A percentile compares a stretch with the other conserved stretches of the same genome.
Conservation (phyloP, 768 basidiomycete genomes). For the Lyophyllum decastes region DNA sequence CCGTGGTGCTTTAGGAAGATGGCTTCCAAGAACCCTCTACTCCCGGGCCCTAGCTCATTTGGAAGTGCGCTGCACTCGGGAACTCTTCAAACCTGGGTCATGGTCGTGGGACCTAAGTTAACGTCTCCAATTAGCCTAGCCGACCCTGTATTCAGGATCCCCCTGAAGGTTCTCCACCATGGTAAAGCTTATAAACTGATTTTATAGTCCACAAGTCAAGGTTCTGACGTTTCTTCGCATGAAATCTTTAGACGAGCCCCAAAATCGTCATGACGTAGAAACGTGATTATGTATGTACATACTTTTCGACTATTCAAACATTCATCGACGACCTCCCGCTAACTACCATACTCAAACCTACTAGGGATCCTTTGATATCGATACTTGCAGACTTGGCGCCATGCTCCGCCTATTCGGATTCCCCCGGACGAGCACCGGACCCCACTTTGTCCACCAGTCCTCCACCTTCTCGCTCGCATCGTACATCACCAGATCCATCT, state of each 20-base stretch:
- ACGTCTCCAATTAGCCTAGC: not conserved
- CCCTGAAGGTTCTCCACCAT: not conserved
- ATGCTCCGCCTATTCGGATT: conserved; percentile 15
- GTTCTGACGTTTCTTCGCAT: not conserved
- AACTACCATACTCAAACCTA: not conserved
- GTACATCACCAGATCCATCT: conserved; percentile 50
- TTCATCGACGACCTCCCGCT: not conserved
- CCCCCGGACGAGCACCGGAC: conserved; percentile 28
- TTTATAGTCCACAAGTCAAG: not conserved
- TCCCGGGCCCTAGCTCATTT: not conserved
- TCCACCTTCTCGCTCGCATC: conserved; percentile 58
- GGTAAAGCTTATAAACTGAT: not conserved
- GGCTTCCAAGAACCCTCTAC: not conserved
- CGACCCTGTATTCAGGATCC: not conserved
- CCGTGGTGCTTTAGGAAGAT: not conserved
- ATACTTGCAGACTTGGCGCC: conserved; percentile 21
- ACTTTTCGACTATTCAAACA: not conserved
- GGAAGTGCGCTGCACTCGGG: not conserved
- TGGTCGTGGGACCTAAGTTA: not conserved
- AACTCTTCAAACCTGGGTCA: not conserved
- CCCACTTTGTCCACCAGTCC: conserved; percentile 64
- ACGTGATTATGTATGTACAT: not conserved
- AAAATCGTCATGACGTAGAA: not conserved
- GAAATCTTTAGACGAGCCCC: not conserved
- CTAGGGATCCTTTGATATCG: conserved; percentile 19